A percentile compares a stretch with the other conserved stretches of the same genome.
Conservation (phyloP, 1,139 yeast genomes). For the Saccharomyces hybrid region DNA sequence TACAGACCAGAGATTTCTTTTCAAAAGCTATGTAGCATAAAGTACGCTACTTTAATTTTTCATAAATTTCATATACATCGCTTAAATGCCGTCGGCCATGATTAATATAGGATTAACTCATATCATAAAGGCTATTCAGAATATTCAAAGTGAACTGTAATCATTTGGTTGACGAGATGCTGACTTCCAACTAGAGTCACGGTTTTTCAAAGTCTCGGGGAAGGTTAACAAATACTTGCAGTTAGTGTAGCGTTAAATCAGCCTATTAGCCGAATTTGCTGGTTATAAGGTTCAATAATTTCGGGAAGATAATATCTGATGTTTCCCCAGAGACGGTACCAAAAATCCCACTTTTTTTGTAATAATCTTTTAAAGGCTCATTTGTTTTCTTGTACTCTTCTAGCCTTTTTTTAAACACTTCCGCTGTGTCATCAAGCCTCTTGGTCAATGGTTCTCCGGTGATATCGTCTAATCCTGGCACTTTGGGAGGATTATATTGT, state of each 20-base stretch:
- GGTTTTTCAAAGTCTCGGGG: neutral
- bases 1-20: neutral
- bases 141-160: neutral
- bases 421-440: constrained; percentile 72
- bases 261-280: neutral
- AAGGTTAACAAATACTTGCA: neutral
- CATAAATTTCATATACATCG: neutral
- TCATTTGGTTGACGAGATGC: neutral
- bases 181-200: neutral
- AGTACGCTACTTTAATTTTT: neutral
- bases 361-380: constrained; percentile 57
- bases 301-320: constrained; percentile 76
- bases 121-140: neutral
- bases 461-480: constrained; percentile 70
- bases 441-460: constrained; percentile 81
- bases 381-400: constrained; percentile 53
- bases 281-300: constrained; percentile 37
- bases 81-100: neutral
- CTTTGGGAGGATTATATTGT: constrained; percentile 83
- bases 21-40: neutral
- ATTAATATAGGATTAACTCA: neutral
- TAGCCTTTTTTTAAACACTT: constrained; percentile 60
- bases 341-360: constrained; percentile 45
- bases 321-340: constrained; percentile 63
- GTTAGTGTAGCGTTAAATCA: neutral